phyloP scores from a whole-genome alignment of 345 rosid species.

The Nasturtium officinale region DNA sequence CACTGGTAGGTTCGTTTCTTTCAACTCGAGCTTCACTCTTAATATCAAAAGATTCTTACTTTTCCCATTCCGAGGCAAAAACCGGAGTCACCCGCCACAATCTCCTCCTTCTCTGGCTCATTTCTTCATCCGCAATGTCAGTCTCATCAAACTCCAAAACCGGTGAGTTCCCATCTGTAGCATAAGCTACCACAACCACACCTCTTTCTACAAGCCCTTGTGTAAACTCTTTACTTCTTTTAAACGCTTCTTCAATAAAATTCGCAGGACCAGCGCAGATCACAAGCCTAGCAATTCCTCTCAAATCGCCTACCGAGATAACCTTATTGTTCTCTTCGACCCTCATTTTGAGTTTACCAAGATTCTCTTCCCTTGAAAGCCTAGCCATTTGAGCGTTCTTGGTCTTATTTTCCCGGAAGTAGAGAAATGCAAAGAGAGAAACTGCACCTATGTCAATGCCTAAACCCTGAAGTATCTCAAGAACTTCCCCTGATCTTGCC shows the following conservation, averaged over 20 bases:
- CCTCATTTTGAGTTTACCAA: slow-evolving; percentile 84
- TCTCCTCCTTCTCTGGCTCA: slow-evolving; percentile 66
- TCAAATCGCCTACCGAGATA: slow-evolving; percentile 62
- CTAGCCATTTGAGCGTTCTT: slow-evolving; percentile 76
- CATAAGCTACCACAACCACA: slow-evolving; percentile 81
- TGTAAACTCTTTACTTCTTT: slow-evolving; percentile 73
- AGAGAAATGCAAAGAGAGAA: slow-evolving; percentile 74
- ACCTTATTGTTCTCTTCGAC: slow-evolving; percentile 60
- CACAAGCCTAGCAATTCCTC: slow-evolving; percentile 85
- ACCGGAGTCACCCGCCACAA: slow-evolving; percentile 85
- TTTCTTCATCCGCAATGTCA: slow-evolving; percentile 58
- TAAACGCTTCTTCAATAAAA: slow-evolving; percentile 70
- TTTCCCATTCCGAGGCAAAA: slow-evolving; percentile 69
- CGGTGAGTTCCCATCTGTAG: slow-evolving; percentile 70
- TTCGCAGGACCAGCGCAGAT: slow-evolving; percentile 81
- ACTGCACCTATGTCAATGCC: slow-evolving; percentile 83
- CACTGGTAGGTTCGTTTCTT: not conserved
- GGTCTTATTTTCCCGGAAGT: slow-evolving; percentile 72
- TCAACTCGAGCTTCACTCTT: not conserved
- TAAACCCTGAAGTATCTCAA: slow-evolving; percentile 64
- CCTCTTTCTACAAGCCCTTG: slow-evolving; percentile 81
- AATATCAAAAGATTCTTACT: slow-evolving; percentile 52
- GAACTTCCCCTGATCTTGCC: slow-evolving; percentile 66
- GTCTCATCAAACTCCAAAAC: slow-evolving; percentile 66
- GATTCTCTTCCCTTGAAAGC: slow-evolving; percentile 90